Base-by-base conservation (phyloP, 441 rosid genomes). In the Heliophila coronopifolia region DNA sequence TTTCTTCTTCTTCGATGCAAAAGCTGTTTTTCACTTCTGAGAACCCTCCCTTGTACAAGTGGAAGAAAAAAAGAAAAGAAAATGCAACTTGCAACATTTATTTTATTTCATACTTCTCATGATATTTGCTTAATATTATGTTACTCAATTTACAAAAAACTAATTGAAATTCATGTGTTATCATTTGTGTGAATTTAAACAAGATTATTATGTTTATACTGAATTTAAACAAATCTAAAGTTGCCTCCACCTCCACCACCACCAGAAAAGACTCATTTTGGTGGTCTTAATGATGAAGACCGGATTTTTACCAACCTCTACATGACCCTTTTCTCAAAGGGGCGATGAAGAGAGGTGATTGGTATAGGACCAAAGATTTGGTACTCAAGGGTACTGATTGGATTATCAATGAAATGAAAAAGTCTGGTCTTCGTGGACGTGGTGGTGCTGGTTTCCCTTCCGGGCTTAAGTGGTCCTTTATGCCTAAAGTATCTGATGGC, bases 361-460 rank as follows among this genome's bases (percentile, higher is more conserved):
- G 96, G 96, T 16, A 86, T 43, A 71, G 97, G 69, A 89, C 99
- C 50, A 93, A 93, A 69, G 99, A 93, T 64, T 71, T 93, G 78
- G 99, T 89, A 13, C 78, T 80, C 65, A 89, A 93, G 73, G 99
- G 99, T 49, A 14, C 94, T 58, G 97, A 93, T 73, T 89, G 97
- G 99, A 93, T 93, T 71, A 93, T 89, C 5, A 82, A 69, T 65
- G 99, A 93, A 66, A 66, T 93, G 56, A 93, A 89, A 73, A 86
- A 84, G 54, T 93, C 99, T 47, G 97, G 99, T 30, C 93, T 89
- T 19, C 90, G 97, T 44, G 97, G 97, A 24, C 99, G 97, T 52
- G 97, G 99, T 61, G 99, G 97, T 69, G 99, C 96, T 55, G 96
- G 97, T 68, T 93, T 87, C 70, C 91, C 97, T 20, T 84, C 96